Evolutionary conservation across 2,329 filamentous ascomycete genomes (phyloP), one percentile per base, ranked within the genome.

Genomic region (Magnaporthiopsis rhizophila): DNA sequence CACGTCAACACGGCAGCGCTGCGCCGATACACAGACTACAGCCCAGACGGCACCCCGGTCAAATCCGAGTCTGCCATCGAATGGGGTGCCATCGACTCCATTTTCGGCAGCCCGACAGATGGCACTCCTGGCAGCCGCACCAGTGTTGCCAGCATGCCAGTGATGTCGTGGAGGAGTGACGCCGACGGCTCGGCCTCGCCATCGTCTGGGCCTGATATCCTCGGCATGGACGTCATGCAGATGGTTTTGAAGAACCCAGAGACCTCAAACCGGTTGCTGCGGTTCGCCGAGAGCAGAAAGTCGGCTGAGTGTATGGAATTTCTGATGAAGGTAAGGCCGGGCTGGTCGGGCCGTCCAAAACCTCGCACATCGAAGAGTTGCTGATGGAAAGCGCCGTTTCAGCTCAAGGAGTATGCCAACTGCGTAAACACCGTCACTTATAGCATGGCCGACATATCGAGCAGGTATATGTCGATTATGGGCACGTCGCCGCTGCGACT

Each of bases 301-400:
- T 78, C 77, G 64, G 79, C 76, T 1, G 78, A 83, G 63, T 80
- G 83, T 65, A 73, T 86, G 65, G 81, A 80, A 63, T 82, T 82
- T 66, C 69, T 83, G 34, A 71, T 77, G 26, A 80, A 80, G 74
- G 80, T 81, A 80, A 7, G 58, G 56, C 18, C 15, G 26, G 63
- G 45, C 3, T 30, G 30, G 3, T 30, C 4, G 7, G 18, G 45
- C 6, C 18, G 21, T 53, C 13, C 21, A n/a, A 11, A 7, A 30
- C 30, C 30, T 30, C 30, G 21, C 21, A 3, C 24, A 18, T 18
- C 21, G 45, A 24, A 24, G n/a, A n/a, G 45, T 53, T 24, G 21
- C 45, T 53, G 45, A 53, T n/a, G 11, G 6, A 21, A 53, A 53
- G 21, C 78, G 73, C 67, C 30, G 30, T 11, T 80, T 58, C 76